A percentile compares a stretch with the other conserved stretches of the same genome.
These are phyloP conservation scores for Termitomyces sp. DNA, from an alignment of 768 basidiomycete genomes.

Conservation along the genomic window DNA sequence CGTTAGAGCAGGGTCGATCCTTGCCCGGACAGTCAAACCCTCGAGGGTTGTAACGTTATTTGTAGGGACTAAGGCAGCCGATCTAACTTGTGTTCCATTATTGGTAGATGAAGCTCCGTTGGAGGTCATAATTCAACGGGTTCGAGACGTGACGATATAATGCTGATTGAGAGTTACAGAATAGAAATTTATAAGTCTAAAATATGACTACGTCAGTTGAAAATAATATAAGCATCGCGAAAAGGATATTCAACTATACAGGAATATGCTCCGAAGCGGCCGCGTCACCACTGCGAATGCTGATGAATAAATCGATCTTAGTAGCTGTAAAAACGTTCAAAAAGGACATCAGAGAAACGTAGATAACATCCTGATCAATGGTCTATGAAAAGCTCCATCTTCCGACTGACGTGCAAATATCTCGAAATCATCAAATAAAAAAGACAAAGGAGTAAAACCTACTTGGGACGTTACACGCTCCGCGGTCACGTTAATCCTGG, in stretches of 20 bases:
- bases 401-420: constrained; percentile 67
- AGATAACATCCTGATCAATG: constrained; percentile 31
- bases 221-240: background rate
- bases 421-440: constrained; percentile 34
- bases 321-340: background rate
- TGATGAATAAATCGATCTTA: background rate
- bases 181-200: background rate
- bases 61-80: constrained; percentile 63
- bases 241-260: background rate
- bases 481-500: background rate
- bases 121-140: constrained; percentile 11
- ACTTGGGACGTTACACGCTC: background rate
- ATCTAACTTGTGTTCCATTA: constrained; percentile 33
- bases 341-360: constrained; percentile 36
- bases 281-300: background rate
- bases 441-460: background rate
- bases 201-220: background rate
- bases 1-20: constrained; percentile 79
- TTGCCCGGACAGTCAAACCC: constrained; percentile 69
- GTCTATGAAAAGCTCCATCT: constrained; percentile 19
- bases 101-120: constrained; percentile 21
- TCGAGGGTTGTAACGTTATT: constrained; percentile 79
- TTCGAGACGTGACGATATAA: background rate
- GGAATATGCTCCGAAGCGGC: background rate
- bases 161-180: background rate